Evolutionary conservation across 192 early-diverging fungal species (phyloP), one percentile per base, ranked within the genome.

Genomic region (Dimargaris cristalligena): DNA sequence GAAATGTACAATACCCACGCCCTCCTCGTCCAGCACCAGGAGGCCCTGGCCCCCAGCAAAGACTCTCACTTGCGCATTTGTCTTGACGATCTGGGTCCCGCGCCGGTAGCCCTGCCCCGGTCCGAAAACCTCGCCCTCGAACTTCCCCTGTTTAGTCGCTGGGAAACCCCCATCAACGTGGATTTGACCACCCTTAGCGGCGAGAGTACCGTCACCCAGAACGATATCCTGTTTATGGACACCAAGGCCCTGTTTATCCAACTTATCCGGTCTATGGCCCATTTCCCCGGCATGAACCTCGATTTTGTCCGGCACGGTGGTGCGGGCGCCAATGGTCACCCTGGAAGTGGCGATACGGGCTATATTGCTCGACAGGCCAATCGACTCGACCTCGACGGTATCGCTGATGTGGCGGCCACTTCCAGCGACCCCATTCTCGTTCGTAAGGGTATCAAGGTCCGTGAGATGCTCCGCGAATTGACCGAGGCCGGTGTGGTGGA

Each of bases 141-240:
- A 4, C 65, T 90, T 23, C 79, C 84, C 0, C 70, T 90, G 2
- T 90, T 88, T 63, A 84, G 81, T 64, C 77, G 88, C 13, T 90
- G 88, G 88, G 88, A 90, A 60, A 83, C 80, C 16, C 76, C 80
- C 26, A 89, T 90, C 66, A 80, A 65, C 30, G 57, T 47, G 57
- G 78, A 80, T 49, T 52, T 81, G 50, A 79, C 77, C 16, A 72
- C 76, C 2, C 73, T 89, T 55, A 78, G 83, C 62, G 84, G 86
- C 4, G 92, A 92, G 66, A 87, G 84, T 62, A 81, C 89, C 57
- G 78, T 96, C 32, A 94, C 91, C n/a, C 86, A 90, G 66, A 83
- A 85, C 68, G 93, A 96, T 60, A 88, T 94, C 55, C 77, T 92
- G 66, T 96, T 93, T 61, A 90, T 94, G 75, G 93, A 96, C 65